Conservation (phyloP, 768 basidiomycete species). For the Tylopilus cervinicoccineus region DNA sequence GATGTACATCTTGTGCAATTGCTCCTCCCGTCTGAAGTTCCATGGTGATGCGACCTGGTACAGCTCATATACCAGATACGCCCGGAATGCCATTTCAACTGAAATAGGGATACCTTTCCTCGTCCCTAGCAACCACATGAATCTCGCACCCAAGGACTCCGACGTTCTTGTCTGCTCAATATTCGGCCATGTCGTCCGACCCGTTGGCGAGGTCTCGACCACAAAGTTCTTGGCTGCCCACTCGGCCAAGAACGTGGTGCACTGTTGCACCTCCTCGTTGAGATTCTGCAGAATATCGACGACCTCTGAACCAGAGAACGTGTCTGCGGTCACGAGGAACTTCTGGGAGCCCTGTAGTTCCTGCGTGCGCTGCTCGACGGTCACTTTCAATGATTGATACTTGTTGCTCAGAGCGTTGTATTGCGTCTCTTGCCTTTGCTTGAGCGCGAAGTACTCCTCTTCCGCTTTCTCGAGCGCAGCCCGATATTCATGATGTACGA, state of each 20-base stretch:
- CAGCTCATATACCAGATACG: conserved; percentile 20
- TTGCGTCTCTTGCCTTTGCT: conserved; percentile 9
- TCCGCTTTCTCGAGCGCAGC: conserved; percentile 1
- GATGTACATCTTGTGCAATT: conserved; percentile 14
- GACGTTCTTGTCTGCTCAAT: conserved; percentile 10
- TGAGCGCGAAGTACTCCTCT: conserved; percentile 3
- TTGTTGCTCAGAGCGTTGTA: conserved; percentile 8
- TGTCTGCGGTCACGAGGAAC: conserved; percentile 40
- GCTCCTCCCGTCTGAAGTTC: conserved; percentile 18
- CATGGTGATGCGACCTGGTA: conserved; percentile 21
- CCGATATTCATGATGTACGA: background rate
- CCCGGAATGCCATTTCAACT: conserved; percentile 31
- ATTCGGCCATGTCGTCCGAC: conserved; percentile 1
- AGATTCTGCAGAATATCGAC: conserved; percentile 37
- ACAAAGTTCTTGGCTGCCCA: conserved; percentile 37
- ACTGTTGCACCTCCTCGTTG: conserved; percentile 44
- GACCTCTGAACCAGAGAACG: conserved; percentile 43
- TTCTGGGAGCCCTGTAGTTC: conserved; percentile 41
- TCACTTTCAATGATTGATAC: conserved; percentile 12
- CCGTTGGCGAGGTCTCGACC: conserved; percentile 11
- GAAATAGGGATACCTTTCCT: conserved; percentile 26
- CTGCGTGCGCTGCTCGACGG: conserved; percentile 37
- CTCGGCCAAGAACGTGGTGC: conserved; percentile 42
- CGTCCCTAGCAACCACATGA: conserved; percentile 19
- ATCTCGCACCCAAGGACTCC: conserved; percentile 9